These are phyloP conservation scores for Pistacia atlantica DNA, from an alignment of 345 rosid genomes.

Conservation along the genomic window DNA sequence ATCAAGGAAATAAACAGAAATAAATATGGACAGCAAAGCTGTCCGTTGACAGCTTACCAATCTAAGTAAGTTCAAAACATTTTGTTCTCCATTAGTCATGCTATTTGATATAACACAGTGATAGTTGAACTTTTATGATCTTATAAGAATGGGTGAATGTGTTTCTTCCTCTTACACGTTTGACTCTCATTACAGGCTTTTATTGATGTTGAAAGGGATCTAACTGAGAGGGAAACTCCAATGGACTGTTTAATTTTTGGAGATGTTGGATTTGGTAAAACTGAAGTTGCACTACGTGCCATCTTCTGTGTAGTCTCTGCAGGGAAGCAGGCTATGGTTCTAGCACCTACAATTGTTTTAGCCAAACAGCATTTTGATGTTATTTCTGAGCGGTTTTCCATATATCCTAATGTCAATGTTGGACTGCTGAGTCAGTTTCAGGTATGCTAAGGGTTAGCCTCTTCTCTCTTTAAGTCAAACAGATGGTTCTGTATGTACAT, in stretches of 20 bases:
- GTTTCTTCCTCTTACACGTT: conserved; percentile 27
- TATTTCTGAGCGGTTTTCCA: conserved; percentile 73
- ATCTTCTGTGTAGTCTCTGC: conserved; percentile 83
- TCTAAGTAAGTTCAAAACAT: background rate
- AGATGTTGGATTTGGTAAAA: conserved; percentile 98
- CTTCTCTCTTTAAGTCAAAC: conserved; percentile 4
- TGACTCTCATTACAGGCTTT: conserved; percentile 71
- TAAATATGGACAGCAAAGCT: too few species aligned
- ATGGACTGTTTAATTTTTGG: conserved; percentile 97
- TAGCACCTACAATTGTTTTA: conserved; percentile 91
- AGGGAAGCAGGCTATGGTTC: conserved; percentile 95
- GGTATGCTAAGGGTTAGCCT: conserved; percentile 42
- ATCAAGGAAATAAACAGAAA: too few species aligned
- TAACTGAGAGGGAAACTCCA: conserved; percentile 91
- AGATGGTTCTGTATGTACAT: background rate
- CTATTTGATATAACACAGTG: background rate
- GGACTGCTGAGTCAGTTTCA: conserved; percentile 95
- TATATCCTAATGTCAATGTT: conserved; percentile 59
- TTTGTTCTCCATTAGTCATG: background rate
- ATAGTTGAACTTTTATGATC: background rate
- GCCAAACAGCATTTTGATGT: conserved; percentile 97
- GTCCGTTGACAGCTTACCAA: background rate
- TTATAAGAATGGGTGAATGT: background rate
- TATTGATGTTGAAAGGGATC: conserved; percentile 85
- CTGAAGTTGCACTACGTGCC: conserved; percentile 97